A percentile compares a stretch with the other conserved stretches of the same genome.
These are phyloP conservation scores for Marchantia paleacea DNA, from an alignment of 225 moss, liverwort and hornwort genomes.

Conservation along the genomic window DNA sequence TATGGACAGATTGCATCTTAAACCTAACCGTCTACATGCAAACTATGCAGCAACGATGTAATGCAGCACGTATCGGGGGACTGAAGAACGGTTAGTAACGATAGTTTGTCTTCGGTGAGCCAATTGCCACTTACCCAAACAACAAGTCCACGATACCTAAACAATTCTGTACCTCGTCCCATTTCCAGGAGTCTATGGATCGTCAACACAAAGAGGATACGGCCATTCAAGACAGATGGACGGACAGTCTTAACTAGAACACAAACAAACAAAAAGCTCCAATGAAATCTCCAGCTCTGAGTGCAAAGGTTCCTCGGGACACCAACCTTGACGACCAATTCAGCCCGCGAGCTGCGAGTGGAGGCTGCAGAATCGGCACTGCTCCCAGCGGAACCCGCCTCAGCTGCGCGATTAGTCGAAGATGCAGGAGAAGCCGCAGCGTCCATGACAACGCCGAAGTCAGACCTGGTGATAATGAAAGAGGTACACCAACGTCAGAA, in stretches of 20 bases:
- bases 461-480: neutral
- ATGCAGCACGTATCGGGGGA: neutral
- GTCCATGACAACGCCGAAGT: constrained; percentile 31
- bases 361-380: constrained; percentile 15
- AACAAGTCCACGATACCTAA: neutral
- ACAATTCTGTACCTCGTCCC: neutral
- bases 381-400: constrained; percentile 15
- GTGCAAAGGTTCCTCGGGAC: neutral
- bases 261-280: neutral
- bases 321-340: constrained; percentile 39
- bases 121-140: neutral
- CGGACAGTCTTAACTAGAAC: neutral
- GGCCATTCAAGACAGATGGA: neutral
- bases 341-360: constrained; percentile 14
- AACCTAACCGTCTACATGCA: constrained; percentile 1
- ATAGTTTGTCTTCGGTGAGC: neutral
- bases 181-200: neutral
- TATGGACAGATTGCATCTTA: neutral
- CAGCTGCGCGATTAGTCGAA: constrained; percentile 16
- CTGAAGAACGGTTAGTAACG: neutral
- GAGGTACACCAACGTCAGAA: constrained; percentile 2
- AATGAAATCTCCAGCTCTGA: neutral
- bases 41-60: neutral
- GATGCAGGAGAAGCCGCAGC: constrained; percentile 34
- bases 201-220: neutral